Base-by-base conservation (phyloP, 1,284 basidiomycete genomes). In the Rhodotorula mucilaginosa region DNA sequence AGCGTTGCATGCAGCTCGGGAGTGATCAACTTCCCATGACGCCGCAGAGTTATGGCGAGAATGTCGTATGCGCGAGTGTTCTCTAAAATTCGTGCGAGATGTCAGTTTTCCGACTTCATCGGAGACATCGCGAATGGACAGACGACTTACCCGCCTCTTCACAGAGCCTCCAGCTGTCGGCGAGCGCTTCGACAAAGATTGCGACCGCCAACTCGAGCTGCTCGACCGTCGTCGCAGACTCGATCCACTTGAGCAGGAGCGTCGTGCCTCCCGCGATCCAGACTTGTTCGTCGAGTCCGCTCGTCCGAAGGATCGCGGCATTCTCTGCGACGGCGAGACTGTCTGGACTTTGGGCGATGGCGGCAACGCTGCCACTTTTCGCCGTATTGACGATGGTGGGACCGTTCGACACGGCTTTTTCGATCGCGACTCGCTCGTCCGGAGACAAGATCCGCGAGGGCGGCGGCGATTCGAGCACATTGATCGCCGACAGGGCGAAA, bases 121-220 rank as follows among this genome's bases (percentile, higher is more conserved):
- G 48, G 8, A 23, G 19, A 44, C 19, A 31, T 12, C 10, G 21
- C 21, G 19, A 18, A 54, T n/a, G 21, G 18, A 19, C 16, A 57
- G 26, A 21, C 48, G 23, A 58, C 69, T 48, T 29, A 63, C 65
- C 74, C 23, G 61, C 65, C 58, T 74, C 76, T 78, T 94, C 93
- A 56, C 90, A 93, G 77, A 91, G 92, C 78, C 91, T 87, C 95
- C 95, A 97, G 77, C 88, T 91, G 75, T 90, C 88, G 71, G 87
- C 86, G 52, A 96, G 81, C 8, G 90, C 87, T 77, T 94, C 90
- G 8, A 87, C 85, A 49, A 97, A 82, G 31, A 97, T 87, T 6
- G 87, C 83, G 21, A 96, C 81, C 0, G 91, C 85, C 44, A 87
- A 83, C 0, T 88, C 89, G 5, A 97, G 80, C 76, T 93, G 89